Evolutionary conservation across 2,329 filamentous ascomycete genomes (phyloP), one percentile per base, ranked within the genome.

Genomic region (Arachnomyces sp.): DNA sequence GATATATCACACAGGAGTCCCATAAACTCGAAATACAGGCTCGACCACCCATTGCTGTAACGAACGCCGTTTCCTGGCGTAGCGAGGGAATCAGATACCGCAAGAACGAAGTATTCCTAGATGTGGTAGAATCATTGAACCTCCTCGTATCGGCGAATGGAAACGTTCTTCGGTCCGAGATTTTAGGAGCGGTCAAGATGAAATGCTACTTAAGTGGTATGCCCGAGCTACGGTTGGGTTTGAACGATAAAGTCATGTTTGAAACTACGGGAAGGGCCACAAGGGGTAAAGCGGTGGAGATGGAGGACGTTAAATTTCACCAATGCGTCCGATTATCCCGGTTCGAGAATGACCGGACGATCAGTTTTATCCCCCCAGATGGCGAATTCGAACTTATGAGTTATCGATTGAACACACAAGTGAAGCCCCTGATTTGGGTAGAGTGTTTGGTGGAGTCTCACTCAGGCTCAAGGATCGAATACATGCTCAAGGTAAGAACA

Each of bases 161-260:
- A 63, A 96, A 95, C 60, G 92, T 98, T 3, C 72, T 98, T 45
- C 84, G 92, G 16, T 95, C 88, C 6, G 92, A 98, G 69, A 98
- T 98, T 54, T 74, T 98, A 16, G 92, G 92, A 40, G 89, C 92
- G 32, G 82, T 98, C 65, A 98, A 98, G 72, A 95, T 98, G 92
- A 98, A 98, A 69, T 98, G 92, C 68, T 98, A 98, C 61, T 75
- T 98, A 12, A 95, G 87, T 34, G 92, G 92, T 43, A 98, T 98
- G 92, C 92, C 92, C 8, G 92, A 98, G 68, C 68, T 98, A 56
- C 83, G 92, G 18, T 68, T 98, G 37, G 92, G 92, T 3, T 69
- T 98, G 59, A 98, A 98, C 70, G 92, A 98, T 72, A 98, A 98
- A 69, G 92, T 87, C 64, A 98, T 98, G 92, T 98, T 98, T 59